Evolutionary conservation across 208 protist species (phyloP), one percentile per base, ranked within the genome.

Genomic region (Crithidia sp.): DNA sequence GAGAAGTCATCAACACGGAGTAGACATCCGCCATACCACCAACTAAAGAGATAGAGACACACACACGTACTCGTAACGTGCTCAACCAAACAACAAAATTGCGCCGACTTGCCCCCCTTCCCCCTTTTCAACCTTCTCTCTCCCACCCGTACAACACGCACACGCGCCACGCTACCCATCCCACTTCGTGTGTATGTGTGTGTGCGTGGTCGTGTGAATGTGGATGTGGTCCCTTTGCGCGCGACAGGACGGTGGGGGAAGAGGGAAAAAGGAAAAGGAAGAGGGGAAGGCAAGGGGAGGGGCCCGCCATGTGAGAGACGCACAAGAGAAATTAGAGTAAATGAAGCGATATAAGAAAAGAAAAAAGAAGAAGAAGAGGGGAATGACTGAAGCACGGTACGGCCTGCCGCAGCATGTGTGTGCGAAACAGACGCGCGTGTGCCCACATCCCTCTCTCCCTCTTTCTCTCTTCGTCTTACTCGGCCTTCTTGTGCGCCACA

Each of bases 401-500:
- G 37, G 5, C 56, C 39, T 28, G 28, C 28, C 28, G 28, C 28
- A 28, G 28, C 28, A 28, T 28, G 28, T 28, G 28, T 28, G 28
- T 28, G 28, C 28, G 28, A 28, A 61, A 44, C 44, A 61, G 10
- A 61, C 16, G 52, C 52, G 52, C 19, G 37, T 17, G 28, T 28
- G 28, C 28, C 28, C 28, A 28, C 28, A 28, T 60, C 8, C 44
- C 4, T 44, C 37, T 7, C n/a, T 60, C 37, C 13, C 54, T 13
- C 54, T 7, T 58, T 9, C 8, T 4, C 40, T 17, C 36, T 68
- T 49, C 28, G 28, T 28, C 28, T 69, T 72, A 59, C 61, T 71
- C 49, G 43, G 67, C 57, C 64, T 84, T 84, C 79, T 85, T 82
- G 61, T 70, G 65, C 5, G 59, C 66, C 52, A 44, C 17, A 5